A percentile compares a stretch with the other conserved stretches of the same genome.
Evolutionary conservation across 1,139 yeast genomes (phyloP).

Genomic region (Taiozyma onychis): DNA sequence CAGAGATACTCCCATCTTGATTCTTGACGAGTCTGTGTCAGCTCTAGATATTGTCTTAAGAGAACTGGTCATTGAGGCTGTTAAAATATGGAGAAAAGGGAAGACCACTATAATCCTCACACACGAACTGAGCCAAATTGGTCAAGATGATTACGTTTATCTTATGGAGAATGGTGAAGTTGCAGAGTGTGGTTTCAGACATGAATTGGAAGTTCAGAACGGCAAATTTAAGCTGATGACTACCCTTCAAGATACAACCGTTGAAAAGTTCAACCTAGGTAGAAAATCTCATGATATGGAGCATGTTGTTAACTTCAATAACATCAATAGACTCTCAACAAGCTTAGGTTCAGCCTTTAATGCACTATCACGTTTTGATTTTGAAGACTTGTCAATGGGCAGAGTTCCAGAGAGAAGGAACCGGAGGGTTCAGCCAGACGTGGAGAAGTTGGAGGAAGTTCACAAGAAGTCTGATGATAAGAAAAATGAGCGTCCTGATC

Average conservation of each 20-base stretch:
- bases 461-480: background rate
- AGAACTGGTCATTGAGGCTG: slow-evolving; percentile 37
- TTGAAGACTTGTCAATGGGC: slow-evolving; percentile 8
- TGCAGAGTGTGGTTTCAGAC: slow-evolving; percentile 37
- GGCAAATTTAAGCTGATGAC: slow-evolving; percentile 15
- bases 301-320: slow-evolving; percentile 1
- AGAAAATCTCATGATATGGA: background rate
- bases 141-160: slow-evolving; percentile 47
- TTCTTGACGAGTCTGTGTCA: slow-evolving; percentile 81
- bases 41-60: slow-evolving; percentile 62
- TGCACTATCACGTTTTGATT: slow-evolving; percentile 11
- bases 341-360: slow-evolving; percentile 16
- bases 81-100: slow-evolving; percentile 56
- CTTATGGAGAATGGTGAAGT: slow-evolving; percentile 55
- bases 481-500: slow-evolving; percentile 13
- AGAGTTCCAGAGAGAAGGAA: slow-evolving; percentile 1
- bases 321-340: slow-evolving; percentile 12
- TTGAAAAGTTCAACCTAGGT: background rate
- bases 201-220: slow-evolving; percentile 24
- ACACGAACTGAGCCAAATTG: slow-evolving; percentile 63
- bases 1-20: slow-evolving; percentile 64
- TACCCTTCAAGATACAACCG: slow-evolving; percentile 14
- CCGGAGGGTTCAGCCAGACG: slow-evolving; percentile 5
- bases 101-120: slow-evolving; percentile 78
- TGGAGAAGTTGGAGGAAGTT: slow-evolving; percentile 1